Base-by-base conservation (phyloP, 140 eudicot genomes). In the Ambrosia hybrid region DNA sequence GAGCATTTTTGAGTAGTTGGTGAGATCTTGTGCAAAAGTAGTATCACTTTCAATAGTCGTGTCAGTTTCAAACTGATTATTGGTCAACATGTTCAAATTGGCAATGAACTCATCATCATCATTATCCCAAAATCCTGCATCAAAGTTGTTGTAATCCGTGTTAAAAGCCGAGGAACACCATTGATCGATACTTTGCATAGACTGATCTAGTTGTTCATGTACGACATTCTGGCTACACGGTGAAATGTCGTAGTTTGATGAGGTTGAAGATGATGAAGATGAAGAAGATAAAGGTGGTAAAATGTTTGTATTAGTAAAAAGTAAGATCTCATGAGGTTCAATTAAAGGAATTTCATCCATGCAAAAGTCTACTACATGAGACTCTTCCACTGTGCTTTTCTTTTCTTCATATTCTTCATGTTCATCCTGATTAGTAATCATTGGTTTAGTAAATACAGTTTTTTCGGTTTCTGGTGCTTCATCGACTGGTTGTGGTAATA, bases 301-400 rank as follows among this genome's bases (percentile, higher is more conserved):
- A 67, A 66, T 63, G 70, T 65, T 15, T 30, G 15, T 58, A 33
- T 78, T 46, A 5, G 79, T 71, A 81, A 75, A 60, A 60, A 81
- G 82, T 36, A 82, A 65, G 66, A 84, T 87, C 77, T 87, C 85
- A 79, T 84, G 79, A 45, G 89, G 93, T 37, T 82, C 80, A 46
- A 87, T 82, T 57, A 87, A 45, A 9, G 87, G 93, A 30, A 87
- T 85, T 74, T 87, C 89, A 69, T 84, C 89, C 16, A 71, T 82
- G 74, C 85, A 87, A 61, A 84, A 58, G 41, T 58, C 65, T 3
- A 62, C 66, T 73, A 61, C 51, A 59, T 79, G 55, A 43, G 48
- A 43, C 48, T 9, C 48, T 43, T 68, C 57, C 77, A 67, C 49
- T 38, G 12, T 75, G 10, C 48, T 43, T 43, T 43, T 43, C 9